phyloP scores from a whole-genome alignment of 192 early-diverging fungal genomes.

The Coemansia sp. region DNA sequence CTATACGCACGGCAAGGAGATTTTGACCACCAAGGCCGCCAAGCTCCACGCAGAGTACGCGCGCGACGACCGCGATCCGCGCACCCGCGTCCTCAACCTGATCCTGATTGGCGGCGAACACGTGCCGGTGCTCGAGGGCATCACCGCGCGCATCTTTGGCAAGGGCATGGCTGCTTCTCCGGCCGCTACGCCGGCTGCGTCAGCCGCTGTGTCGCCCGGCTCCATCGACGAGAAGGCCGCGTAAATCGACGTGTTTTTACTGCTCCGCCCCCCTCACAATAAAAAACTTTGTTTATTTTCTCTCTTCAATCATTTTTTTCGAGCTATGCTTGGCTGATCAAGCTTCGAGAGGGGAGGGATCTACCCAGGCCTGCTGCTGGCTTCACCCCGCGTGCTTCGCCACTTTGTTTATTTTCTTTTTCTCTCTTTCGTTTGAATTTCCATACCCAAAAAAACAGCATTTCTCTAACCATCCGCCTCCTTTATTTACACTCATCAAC shows the following conservation, averaged over 20 bases:
- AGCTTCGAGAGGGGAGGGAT: no score
- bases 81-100: constrained; percentile 45
- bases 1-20: constrained; percentile 45
- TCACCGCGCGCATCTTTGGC: constrained; percentile 42
- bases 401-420: constrained; percentile 4
- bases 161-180: constrained; percentile 27
- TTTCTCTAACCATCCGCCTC: no score
- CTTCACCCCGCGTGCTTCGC: background rate
- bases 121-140: constrained; percentile 41
- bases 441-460: no score
- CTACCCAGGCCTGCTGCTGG: no score
- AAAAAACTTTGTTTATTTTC: constrained; percentile 5
- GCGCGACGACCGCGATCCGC: constrained; percentile 38
- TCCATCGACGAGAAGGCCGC: background rate
- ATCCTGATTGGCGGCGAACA: constrained; percentile 51
- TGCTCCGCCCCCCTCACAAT: no score
- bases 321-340: background rate
- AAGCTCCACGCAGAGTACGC: constrained; percentile 52
- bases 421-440: constrained; percentile 1
- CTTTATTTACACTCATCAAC: background rate
- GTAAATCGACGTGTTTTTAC: background rate
- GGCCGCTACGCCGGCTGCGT: background rate
- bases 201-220: constrained; percentile 3
- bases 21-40: constrained; percentile 38
- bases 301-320: background rate